Percentiles rank a stretch among this genome's conserved stretches.
Conservation (phyloP, 2,329 filamentous ascomycete genomes). For the Paecilomyces dactylethromorphus region DNA sequence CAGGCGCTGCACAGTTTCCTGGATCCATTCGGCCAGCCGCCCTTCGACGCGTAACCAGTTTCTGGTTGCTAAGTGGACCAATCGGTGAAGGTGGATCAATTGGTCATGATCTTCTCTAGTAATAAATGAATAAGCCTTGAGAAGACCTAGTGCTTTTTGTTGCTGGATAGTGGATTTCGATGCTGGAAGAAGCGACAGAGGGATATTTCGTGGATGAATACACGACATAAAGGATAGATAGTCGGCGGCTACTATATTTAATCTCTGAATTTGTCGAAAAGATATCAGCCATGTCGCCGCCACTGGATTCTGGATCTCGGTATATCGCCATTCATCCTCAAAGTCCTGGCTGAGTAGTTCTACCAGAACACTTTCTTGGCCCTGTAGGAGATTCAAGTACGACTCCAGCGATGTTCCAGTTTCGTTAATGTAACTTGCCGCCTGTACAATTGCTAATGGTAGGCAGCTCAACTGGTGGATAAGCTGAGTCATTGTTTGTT, state of each 20-base stretch:
- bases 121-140: conserved; percentile 27
- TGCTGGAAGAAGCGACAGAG: conserved; percentile 22
- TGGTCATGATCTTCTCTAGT: conserved; percentile 8
- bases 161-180: conserved; percentile 10
- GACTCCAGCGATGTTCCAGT: conserved; percentile 5
- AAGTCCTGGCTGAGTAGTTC: conserved; percentile 29
- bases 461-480: conserved; percentile 14
- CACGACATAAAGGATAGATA: conserved; percentile 31
- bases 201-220: conserved; percentile 23
- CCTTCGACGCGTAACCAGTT: conserved; percentile 22
- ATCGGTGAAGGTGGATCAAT: conserved; percentile 16
- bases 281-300: conserved; percentile 32
- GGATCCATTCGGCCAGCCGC: conserved; percentile 9
- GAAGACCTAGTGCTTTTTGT: conserved; percentile 22
- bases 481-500: conserved; percentile 2
- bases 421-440: conserved; percentile 14
- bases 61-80: conserved; percentile 27
- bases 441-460: conserved; percentile 19
- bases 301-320: conserved; percentile 23
- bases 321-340: conserved; percentile 22
- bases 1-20: conserved; percentile 12
- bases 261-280: conserved; percentile 24
- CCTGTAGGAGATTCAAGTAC: conserved; percentile 14
- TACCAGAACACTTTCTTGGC: conserved; percentile 17
- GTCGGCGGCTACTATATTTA: conserved; percentile 24